Percentiles rank a stretch among this genome's conserved stretches.
Evolutionary conservation across 1,139 yeast genomes (phyloP).

Genomic region (Magnusiomyces paraingens): DNA sequence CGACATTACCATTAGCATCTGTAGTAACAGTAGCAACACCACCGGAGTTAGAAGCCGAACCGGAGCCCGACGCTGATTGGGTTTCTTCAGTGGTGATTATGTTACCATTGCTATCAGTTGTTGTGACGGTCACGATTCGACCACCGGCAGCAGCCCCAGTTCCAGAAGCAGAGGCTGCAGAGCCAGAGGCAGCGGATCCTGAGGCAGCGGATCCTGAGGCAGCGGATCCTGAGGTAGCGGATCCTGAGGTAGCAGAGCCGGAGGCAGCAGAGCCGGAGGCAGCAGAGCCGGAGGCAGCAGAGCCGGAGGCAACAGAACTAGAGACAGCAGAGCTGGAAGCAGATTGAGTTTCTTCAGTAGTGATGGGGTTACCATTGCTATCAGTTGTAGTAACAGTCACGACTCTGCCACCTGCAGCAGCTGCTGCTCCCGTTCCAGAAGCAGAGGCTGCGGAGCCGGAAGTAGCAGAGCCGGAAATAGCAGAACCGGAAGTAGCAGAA

Average conservation of each 20-base stretch:
- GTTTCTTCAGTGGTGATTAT: conserved; percentile 5
- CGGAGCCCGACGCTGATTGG: not conserved
- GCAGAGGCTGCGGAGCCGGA: not conserved
- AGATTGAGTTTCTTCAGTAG: not conserved
- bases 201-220: conserved; percentile 7
- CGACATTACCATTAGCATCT: conserved; percentile 1
- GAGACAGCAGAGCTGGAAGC: not conserved
- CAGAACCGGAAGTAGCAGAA: not conserved
- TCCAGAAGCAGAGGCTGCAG: conserved; percentile 4
- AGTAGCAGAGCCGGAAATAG: not conserved
- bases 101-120: conserved; percentile 5
- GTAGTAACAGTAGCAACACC: not conserved
- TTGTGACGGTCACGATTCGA: not conserved
- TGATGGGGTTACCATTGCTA: conserved; percentile 7
- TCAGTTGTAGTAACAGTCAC: not conserved
- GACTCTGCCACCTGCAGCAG: not conserved
- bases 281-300: conserved; percentile 8
- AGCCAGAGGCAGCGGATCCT: not conserved
- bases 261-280: not conserved
- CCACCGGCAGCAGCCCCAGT: not conserved
- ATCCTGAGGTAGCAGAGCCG: conserved; percentile 6
- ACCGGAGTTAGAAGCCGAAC: conserved; percentile 7
- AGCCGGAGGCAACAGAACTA: conserved; percentile 3
- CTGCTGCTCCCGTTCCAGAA: conserved; percentile 4
- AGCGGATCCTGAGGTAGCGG: conserved; percentile 6